These are phyloP conservation scores for Dipteronia dyeriana DNA, from an alignment of 345 rosid genomes.

Conservation along the genomic window DNA sequence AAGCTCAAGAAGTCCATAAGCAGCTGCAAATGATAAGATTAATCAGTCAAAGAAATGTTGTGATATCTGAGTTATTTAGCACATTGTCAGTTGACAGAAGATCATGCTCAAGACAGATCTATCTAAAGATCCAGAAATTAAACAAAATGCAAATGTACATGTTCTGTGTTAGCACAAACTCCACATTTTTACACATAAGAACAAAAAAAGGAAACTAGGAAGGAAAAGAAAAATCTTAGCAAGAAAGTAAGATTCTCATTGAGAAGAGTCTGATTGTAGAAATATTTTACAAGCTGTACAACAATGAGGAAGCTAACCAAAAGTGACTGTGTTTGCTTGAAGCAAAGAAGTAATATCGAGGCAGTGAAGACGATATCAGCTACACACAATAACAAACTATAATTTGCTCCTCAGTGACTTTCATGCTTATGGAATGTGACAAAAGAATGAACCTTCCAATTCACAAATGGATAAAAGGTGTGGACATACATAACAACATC, in stretches of 20 bases:
- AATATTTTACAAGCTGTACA: background rate
- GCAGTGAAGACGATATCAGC: background rate
- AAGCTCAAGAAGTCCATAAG: conserved; percentile 63
- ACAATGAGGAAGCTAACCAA: background rate
- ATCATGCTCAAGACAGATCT: background rate
- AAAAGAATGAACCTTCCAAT: background rate
- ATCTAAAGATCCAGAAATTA: background rate
- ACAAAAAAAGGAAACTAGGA: too few species aligned
- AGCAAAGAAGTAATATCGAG: background rate
- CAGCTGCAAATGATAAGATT: conserved; percentile 54
- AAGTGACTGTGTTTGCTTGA: background rate
- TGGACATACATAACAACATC: background rate
- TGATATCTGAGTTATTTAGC: background rate
- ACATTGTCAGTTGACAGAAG: background rate
- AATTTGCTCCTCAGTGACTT: background rate
- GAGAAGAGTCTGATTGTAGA: background rate
- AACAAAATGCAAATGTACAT: background rate
- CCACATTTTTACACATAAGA: background rate
- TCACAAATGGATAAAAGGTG: background rate
- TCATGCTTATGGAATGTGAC: background rate
- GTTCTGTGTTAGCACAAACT: conserved; percentile 1
- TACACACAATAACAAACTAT: background rate
- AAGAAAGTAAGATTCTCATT: background rate
- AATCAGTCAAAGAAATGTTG: conserved; percentile 22
- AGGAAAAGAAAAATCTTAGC: background rate